These are phyloP conservation scores for Barnettozyma wickerhamii DNA, from an alignment of 805 yeast genomes.

Conservation along the genomic window DNA sequence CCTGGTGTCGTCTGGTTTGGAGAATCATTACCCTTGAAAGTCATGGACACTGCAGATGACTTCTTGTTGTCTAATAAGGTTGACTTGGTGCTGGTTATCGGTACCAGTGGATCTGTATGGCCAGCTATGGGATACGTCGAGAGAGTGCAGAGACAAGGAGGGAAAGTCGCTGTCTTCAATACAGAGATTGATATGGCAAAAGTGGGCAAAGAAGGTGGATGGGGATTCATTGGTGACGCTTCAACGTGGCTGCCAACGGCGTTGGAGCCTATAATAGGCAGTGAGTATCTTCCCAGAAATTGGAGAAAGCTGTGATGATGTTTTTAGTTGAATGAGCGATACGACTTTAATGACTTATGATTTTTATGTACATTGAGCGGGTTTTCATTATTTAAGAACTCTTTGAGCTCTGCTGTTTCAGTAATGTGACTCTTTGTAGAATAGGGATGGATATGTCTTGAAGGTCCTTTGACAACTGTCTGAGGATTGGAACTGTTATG, in stretches of 20 bases:
- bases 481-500: conserved; percentile 53
- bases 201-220: conserved; percentile 39
- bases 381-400: not conserved
- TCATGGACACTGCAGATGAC: conserved; percentile 64
- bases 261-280: conserved; percentile 46
- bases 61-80: conserved; percentile 51
- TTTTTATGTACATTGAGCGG: no score
- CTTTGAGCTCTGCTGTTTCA: conserved; percentile 2
- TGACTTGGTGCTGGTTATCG: conserved; percentile 77
- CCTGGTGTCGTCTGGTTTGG: conserved; percentile 97
- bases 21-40: conserved; percentile 68
- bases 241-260: conserved; percentile 66
- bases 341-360: conserved; percentile 1
- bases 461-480: conserved; percentile 69
- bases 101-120: conserved; percentile 83
- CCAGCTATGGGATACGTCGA: conserved; percentile 93
- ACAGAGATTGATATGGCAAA: conserved; percentile 51
- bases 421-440: conserved; percentile 43
- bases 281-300: conserved; percentile 24
- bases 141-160: conserved; percentile 65
- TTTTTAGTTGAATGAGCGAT: not conserved
- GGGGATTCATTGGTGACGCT: conserved; percentile 83
- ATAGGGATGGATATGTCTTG: conserved; percentile 72
- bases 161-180: conserved; percentile 80
- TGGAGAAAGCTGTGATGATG: conserved; percentile 21